Base-by-base conservation (phyloP, 2,329 filamentous ascomycete species). In the Gaeumannomyces sp. region DNA sequence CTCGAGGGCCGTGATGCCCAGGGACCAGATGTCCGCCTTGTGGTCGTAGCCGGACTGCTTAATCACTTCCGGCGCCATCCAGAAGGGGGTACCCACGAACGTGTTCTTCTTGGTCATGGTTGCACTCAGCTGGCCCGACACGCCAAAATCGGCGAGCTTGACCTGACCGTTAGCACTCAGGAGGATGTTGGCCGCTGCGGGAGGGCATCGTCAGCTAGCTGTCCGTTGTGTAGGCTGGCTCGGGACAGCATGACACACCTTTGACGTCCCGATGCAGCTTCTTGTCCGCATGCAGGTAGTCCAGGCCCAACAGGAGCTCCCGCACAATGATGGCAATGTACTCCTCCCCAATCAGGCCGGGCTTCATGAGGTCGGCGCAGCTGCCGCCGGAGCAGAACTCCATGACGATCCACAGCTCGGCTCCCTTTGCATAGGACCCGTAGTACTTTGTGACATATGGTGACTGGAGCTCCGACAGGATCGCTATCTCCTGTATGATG, bases 51-150 rank as follows among this genome's bases (percentile, higher is more conserved):
- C 94, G 65, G 93, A 96, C 76, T 99, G 94, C 79, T 97, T 97
- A 76, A 99, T 99, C 64, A 98, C 94, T 78, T 99, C 94, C 14
- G 94, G 94, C 3, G 95, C 94, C 94, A 99, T 99, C 95, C 95
- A 99, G 75, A 98, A 99, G 1, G 95, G 94, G 0, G 94, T 98
- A 45, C 95, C 95, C 38, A 99, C 94, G 76, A 98, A 99, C 0
- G 94, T 98, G 75, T 98, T 98, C 80, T 98, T 98, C 83, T 98
- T 98, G 68, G 94, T 97, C 93, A 98, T 98, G 62, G 94, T 99
- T 8, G 94, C 94, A 13, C 94, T 96, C 28, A 98, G 84, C 78
- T 98, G 95, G 33, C 94, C 94, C 1, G 94, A 97, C 8, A 99
- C 95, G 66, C 94, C 94, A 78, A 99, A 99, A 75, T 99, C 94